These are phyloP conservation scores for Chlamydomonas urium DNA, from an alignment of 139 green algal genomes.

Conservation along the genomic window DNA sequence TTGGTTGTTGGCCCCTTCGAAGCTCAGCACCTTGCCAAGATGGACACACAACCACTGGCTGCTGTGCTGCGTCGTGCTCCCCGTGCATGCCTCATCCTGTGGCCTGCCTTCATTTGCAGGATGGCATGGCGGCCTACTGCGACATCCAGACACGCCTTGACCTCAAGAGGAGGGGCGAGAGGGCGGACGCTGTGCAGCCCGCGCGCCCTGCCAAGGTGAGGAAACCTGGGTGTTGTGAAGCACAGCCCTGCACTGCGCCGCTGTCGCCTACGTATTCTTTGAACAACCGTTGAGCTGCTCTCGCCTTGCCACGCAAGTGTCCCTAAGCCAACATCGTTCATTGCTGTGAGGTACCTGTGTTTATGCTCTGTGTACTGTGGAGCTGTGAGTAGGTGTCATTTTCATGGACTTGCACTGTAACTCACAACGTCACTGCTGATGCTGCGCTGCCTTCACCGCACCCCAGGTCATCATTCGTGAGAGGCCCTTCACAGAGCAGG, in stretches of 20 bases:
- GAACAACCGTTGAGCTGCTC: background rate
- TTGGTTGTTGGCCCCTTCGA: background rate
- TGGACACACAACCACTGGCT: slow-evolving; percentile 3
- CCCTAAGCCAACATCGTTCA: background rate
- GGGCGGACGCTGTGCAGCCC: slow-evolving; percentile 5
- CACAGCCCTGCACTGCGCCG: background rate
- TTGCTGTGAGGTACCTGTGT: background rate
- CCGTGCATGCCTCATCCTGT: background rate
- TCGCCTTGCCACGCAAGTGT: background rate
- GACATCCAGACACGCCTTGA: slow-evolving; percentile 10
- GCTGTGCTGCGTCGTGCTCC: background rate
- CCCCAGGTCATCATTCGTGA: background rate
- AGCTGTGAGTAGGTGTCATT: background rate
- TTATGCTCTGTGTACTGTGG: background rate
- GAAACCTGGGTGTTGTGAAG: background rate
- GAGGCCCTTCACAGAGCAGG: background rate
- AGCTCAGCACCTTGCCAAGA: background rate
- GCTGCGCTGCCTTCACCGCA: background rate
- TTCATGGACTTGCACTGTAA: background rate
- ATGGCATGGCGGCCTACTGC: slow-evolving; percentile 17
- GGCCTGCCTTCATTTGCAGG: slow-evolving; percentile 8
- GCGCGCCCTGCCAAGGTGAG: slow-evolving; percentile 14
- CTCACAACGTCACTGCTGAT: background rate
- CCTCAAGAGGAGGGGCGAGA: slow-evolving; percentile 17
- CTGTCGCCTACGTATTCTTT: background rate